Evolutionary conservation across 2,329 filamentous ascomycete genomes (phyloP).

Genomic region (Fusarium piperis): DNA sequence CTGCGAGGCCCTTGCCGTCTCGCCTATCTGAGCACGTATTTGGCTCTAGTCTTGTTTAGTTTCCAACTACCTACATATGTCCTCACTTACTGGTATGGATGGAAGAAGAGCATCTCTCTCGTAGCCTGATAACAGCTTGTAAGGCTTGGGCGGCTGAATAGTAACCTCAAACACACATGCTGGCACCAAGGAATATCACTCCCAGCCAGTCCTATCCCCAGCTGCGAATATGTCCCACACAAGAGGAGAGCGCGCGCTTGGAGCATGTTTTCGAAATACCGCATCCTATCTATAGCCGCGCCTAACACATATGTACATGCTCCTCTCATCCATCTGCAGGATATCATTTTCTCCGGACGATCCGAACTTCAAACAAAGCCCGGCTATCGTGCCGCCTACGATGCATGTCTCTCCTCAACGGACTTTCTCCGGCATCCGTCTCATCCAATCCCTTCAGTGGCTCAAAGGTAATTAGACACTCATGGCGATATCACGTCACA

Average conservation of each 20-base stretch:
- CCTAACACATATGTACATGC: background rate
- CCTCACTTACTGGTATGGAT: background rate
- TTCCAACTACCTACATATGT: background rate
- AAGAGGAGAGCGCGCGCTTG: background rate
- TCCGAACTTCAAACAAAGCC: background rate
- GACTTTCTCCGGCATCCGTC: background rate
- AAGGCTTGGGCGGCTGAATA: background rate
- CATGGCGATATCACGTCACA: background rate
- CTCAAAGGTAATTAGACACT: background rate
- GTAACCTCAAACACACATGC: background rate
- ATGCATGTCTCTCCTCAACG: background rate
- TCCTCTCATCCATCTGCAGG: background rate
- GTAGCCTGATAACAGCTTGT: background rate
- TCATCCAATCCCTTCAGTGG: background rate
- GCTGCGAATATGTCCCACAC: background rate
- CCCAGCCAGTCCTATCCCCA: background rate
- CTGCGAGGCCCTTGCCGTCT: conserved; percentile 7
- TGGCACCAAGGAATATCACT: background rate
- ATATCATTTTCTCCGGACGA: background rate
- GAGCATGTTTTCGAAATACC: background rate
- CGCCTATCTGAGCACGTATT: conserved; percentile 6
- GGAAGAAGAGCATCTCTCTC: background rate
- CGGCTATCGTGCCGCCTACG: background rate
- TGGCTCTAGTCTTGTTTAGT: background rate
- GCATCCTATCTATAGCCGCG: background rate